Conservation (phyloP, 768 basidiomycete genomes). For the Podaxis rugospora region DNA sequence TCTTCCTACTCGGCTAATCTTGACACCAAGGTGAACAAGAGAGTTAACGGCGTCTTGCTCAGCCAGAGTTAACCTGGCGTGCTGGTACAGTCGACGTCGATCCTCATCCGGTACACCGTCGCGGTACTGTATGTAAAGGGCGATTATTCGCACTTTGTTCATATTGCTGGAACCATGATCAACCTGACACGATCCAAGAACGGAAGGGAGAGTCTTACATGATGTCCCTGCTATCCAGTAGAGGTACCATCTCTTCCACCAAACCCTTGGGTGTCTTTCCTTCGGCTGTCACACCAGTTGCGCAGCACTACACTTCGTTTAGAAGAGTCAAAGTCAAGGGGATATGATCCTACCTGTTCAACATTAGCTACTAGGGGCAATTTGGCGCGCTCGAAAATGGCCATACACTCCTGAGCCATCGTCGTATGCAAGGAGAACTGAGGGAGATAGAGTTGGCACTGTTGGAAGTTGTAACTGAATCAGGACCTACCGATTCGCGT, state of each 20-base stretch:
- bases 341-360: constrained; percentile 62
- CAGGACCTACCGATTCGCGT: constrained; percentile 72
- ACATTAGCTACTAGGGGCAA: constrained; percentile 79
- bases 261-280: constrained; percentile 93
- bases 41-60: constrained; percentile 96
- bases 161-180: constrained; percentile 49
- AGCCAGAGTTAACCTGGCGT: constrained; percentile 79
- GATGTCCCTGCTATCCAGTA: constrained; percentile 83
- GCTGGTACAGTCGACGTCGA: constrained; percentile 89
- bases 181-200: constrained; percentile 1
- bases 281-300: constrained; percentile 87
- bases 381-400: constrained; percentile 83
- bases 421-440: constrained; percentile 95
- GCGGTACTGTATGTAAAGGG: constrained; percentile 89
- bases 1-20: constrained; percentile 71
- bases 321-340: background rate
- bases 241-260: constrained; percentile 98
- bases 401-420: constrained; percentile 99
- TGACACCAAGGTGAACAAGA: constrained; percentile 74
- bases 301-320: constrained; percentile 62
- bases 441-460: background rate
- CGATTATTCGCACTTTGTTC: constrained; percentile 95
- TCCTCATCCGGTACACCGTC: constrained; percentile 99
- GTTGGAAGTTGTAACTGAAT: background rate
- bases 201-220: constrained; percentile 45